phyloP scores from a whole-genome alignment of 148 eudicot species.

The Fagopyrum tataricum region DNA sequence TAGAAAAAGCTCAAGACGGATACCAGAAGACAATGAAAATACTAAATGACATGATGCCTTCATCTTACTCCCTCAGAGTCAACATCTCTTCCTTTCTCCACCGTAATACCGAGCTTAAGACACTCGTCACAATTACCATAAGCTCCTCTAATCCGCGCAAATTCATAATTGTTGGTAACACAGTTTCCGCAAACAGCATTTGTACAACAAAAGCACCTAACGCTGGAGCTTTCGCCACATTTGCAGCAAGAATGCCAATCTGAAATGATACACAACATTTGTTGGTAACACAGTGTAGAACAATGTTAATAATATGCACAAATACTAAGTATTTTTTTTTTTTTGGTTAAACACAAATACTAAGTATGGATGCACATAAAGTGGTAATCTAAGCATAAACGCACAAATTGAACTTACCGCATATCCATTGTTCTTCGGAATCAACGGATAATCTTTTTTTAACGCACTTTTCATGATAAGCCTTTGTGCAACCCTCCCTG shows the following conservation, averaged over 20 bases:
- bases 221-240: slow-evolving; percentile 39
- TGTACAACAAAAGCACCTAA: slow-evolving; percentile 62
- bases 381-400: neutral
- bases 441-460: slow-evolving; percentile 30
- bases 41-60: slow-evolving; percentile 1
- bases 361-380: too few relatives aligned
- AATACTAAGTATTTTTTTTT: too few relatives aligned
- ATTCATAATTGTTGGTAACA: slow-evolving; percentile 22
- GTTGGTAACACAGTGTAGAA: too few relatives aligned
- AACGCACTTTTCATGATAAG: slow-evolving; percentile 64
- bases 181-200: slow-evolving; percentile 60
- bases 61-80: slow-evolving; percentile 79
- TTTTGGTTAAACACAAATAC: too few relatives aligned
- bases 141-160: slow-evolving; percentile 37
- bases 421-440: slow-evolving; percentile 37
- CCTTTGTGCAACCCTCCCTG: slow-evolving; percentile 56
- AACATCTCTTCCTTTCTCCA: slow-evolving; percentile 53
- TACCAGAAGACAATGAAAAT: neutral
- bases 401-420: slow-evolving; percentile 35
- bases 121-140: slow-evolving; percentile 73
- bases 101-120: slow-evolving; percentile 69
- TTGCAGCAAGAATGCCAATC: slow-evolving; percentile 56
- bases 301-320: too few relatives aligned
- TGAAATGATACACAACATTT: slow-evolving; percentile 25
- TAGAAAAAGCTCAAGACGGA: neutral